Evolutionary conservation across 2,329 filamentous ascomycete genomes (phyloP), one percentile per base, ranked within the genome.

Genomic region (Exophiala mesophila): DNA sequence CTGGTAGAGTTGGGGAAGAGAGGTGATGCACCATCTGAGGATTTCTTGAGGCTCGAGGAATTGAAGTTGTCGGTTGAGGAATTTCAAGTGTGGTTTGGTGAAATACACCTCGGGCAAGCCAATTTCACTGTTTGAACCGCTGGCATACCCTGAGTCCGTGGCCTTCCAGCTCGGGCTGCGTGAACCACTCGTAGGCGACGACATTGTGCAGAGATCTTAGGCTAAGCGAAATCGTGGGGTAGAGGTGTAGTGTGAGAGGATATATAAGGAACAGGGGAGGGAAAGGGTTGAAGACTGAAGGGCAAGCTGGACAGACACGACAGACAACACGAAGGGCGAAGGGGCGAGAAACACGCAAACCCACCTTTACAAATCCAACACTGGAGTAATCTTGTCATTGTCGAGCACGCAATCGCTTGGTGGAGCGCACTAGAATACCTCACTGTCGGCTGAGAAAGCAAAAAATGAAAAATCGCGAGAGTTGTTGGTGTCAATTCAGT

Each of bases 31-130:
- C 85, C 94, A 96, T 68, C 82, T 83, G 48, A 98, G 78, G 57
- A 97, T 84, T 53, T 96, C 90, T 67, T 90, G 75, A 49, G 92
- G 87, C 61, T 89, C 80, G 65, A 97, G 85, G 60, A 82, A 78
- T 65, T 92, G 85, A 56, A 98, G 72, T 66, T 94, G 88, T 52
- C 80, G 70, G 74, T 98, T 98, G 63, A 98, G 76, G 66, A 90
- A 90, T 58, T 86, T 83, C 55, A 97, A 74, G 65, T 98, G 90
- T 51, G 83, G 78, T 63, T 84, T 84, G 54, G 87, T 90, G 71
- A 98, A 88, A 65, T 83, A 80, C 58, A 97, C 76, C 47, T 86
- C 78, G 10, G 89, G 85, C 15, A 90, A 73, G 53, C 71, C 71
- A 39, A 72, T 70, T 31, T 76, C 71, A 55, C 77, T 83, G 23